Evolutionary conservation across 1,284 basidiomycete genomes (phyloP), one percentile per base, ranked within the genome.

Genomic region (Schizophyllum commune): DNA sequence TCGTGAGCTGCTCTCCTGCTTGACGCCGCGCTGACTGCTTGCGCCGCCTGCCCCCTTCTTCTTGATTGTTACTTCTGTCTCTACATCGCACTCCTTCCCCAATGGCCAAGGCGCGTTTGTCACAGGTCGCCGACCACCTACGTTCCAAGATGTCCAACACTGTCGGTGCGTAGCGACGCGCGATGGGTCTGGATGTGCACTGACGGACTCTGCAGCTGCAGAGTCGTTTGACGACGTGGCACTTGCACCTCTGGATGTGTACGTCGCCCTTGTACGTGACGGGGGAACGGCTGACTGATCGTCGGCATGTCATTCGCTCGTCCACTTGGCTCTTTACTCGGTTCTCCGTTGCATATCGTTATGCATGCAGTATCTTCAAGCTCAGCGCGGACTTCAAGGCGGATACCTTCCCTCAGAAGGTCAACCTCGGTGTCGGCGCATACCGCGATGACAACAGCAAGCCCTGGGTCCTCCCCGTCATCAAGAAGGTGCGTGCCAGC

Each of bases 361-460:
- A 27, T 27, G 27, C 27, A 27, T 27, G 27, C 70, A 92, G 92
- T 73, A 97, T 97, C 74, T 96, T 97, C 83, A 89, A 94, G 77
- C 83, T 98, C 64, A 94, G 92, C 0, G 87, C 89, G 1, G 85
- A 91, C 0, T 96, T 88, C 83, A 93, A 96, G 71, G 85, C 86
- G 34, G 95, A 98, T 73, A 73, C 82, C 1, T 85, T 83, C 72
- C 79, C 85, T 7, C 78, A 89, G 66, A 98, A 98, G 79, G 82
- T 98, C 72, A 98, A 98, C 75, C 82, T 99, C 19, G 92, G 95
- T 56, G 86, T 96, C 32, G 91, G 92, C 55, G 94, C 94, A 1
- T 96, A 96, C 73, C 80, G 94, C 61, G 94, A 96, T 69, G 84
- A 96, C 69, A 75, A 89, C 67, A 86, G 83, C 69, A 93, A 90